Evolutionary conservation across 805 yeast genomes (phyloP).

Genomic region (Citeromyces matritensis): DNA sequence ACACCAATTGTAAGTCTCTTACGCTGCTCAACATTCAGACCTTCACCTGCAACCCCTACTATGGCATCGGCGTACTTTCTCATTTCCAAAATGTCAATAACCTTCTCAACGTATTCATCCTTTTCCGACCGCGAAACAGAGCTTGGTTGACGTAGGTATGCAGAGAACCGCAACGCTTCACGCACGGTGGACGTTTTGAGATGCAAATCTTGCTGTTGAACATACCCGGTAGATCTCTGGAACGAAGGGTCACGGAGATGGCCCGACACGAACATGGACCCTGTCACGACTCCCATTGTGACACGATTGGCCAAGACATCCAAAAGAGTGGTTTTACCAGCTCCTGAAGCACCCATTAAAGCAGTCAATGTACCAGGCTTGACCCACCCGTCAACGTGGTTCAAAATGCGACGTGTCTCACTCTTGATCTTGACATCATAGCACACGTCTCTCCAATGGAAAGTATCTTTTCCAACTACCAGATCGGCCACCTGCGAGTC

Average conservation of each 20-base stretch:
- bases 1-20: conserved; percentile 42
- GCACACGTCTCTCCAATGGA: conserved; percentile 68
- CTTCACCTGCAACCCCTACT: conserved; percentile 31
- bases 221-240: conserved; percentile 41
- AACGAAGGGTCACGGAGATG: conserved; percentile 29
- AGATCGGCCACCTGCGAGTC: conserved; percentile 13
- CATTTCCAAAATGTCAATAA: conserved; percentile 36
- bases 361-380: conserved; percentile 77
- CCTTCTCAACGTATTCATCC: conserved; percentile 33
- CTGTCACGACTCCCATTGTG: conserved; percentile 40
- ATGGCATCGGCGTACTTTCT: conserved; percentile 38
- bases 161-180: conserved; percentile 37
- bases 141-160: conserved; percentile 28
- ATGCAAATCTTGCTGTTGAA: conserved; percentile 46
- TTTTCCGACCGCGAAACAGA: conserved; percentile 25
- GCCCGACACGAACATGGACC: conserved; percentile 45
- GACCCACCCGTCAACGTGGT: conserved; percentile 68
- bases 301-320: conserved; percentile 38
- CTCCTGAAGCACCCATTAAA: conserved; percentile 51
- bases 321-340: conserved; percentile 43
- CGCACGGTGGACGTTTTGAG: conserved; percentile 34
- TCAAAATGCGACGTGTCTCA: conserved; percentile 44
- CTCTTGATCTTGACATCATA: conserved; percentile 52
- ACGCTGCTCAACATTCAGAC: conserved; percentile 39
- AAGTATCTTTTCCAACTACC: conserved; percentile 28